Percentiles rank a stretch among this genome's conserved stretches.
These are phyloP conservation scores for Marchantia polymorpha DNA, from an alignment of 225 moss, liverwort and hornwort genomes.

Conservation along the genomic window DNA sequence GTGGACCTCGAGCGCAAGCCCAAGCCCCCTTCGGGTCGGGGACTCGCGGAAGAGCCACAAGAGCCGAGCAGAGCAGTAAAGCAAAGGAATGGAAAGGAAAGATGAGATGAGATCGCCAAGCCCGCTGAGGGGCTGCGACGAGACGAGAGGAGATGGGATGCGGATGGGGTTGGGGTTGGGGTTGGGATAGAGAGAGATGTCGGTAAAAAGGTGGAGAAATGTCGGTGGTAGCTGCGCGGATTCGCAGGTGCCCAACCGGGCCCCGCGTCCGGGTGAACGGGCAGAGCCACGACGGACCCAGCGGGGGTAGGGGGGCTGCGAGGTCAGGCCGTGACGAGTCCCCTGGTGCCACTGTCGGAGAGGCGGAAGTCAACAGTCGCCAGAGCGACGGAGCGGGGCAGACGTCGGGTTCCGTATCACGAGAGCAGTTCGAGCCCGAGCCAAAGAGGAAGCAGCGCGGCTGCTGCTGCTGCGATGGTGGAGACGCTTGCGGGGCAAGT, in stretches of 20 bases:
- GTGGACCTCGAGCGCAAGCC: not conserved
- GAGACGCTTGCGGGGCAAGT: not conserved
- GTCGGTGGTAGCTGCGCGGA: constrained; percentile 8
- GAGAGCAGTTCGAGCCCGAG: not conserved
- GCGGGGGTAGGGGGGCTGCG: too few species aligned
- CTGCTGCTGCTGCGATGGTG: too few species aligned
- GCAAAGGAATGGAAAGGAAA: too few species aligned
- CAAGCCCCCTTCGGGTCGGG: not conserved
- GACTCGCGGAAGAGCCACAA: not conserved
- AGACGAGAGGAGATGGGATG: not conserved
- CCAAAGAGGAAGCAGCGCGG: too few species aligned
- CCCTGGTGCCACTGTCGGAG: too few species aligned
- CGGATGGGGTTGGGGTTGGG: too few species aligned
- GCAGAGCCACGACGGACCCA: too few species aligned
- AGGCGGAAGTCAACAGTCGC: not conserved
- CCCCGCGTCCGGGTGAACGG: too few species aligned
- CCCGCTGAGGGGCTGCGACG: too few species aligned
- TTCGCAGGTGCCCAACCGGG: not conserved
- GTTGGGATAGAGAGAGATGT: not conserved
- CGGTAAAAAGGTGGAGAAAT: constrained; percentile 1
- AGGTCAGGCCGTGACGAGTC: too few species aligned
- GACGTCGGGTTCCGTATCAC: not conserved
- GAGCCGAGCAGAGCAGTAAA: not conserved
- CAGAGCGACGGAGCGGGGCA: not conserved
- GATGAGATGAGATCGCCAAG: too few species aligned